Evolutionary conservation across 108 stramenopile genomes (phyloP).

Genomic region (Cyclotella sp.): DNA sequence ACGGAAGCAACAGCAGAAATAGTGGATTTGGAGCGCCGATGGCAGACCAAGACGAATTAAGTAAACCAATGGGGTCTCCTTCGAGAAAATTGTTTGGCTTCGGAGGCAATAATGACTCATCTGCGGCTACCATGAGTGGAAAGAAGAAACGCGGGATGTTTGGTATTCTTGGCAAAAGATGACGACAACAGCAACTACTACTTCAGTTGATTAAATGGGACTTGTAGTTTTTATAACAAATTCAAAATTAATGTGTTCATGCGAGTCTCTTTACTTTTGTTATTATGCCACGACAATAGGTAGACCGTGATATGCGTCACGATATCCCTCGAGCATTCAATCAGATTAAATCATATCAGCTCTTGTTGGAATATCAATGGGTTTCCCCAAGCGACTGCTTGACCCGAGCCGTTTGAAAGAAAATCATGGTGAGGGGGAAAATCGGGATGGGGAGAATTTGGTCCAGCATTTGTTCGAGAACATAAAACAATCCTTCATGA

Average conservation of each 20-base stretch:
- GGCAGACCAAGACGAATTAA: neutral
- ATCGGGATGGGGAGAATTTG: neutral
- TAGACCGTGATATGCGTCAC: too few species aligned
- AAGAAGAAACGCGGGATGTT: slow-evolving; percentile 35
- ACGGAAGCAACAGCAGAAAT: neutral
- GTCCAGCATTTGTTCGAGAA: too few species aligned
- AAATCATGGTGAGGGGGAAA: neutral
- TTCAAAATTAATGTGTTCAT: too few species aligned
- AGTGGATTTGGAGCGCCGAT: neutral
- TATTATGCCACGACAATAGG: too few species aligned
- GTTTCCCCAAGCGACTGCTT: too few species aligned
- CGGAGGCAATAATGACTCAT: neutral
- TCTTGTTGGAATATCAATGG: too few species aligned
- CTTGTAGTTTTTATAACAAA: too few species aligned
- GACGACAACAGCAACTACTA: neutral
- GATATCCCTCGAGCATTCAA: too few species aligned
- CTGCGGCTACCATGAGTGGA: neutral
- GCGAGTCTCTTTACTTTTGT: too few species aligned
- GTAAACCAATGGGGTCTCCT: neutral
- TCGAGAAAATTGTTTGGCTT: neutral
- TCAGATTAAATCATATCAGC: too few species aligned
- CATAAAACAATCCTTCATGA: neutral
- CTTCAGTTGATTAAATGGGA: too few species aligned
- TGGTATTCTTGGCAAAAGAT: slow-evolving; percentile 29
- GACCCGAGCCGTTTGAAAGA: neutral